Evolutionary conservation across 441 rosid species (phyloP).

Genomic region (Pelargonium exstipulatum): DNA sequence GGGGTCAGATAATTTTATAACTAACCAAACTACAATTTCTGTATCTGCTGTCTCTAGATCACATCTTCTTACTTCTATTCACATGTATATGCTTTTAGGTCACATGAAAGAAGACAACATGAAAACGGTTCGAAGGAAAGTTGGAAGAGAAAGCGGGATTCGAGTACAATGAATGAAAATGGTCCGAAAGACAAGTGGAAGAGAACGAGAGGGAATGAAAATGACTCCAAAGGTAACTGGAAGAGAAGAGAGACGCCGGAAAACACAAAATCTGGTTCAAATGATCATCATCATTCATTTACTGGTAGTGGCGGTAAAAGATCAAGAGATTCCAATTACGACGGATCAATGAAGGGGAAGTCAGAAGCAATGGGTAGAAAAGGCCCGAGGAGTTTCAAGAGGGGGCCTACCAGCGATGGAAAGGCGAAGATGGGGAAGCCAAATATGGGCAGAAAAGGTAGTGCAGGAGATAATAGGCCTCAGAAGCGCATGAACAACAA

Average conservation of each 20-base stretch:
- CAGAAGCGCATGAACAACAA: constrained; percentile 13
- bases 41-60: neutral
- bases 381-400: constrained; percentile 20
- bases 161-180: no score
- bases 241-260: neutral
- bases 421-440: constrained; percentile 21
- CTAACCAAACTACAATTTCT: neutral
- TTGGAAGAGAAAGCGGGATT: constrained; percentile 35
- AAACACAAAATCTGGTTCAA: constrained; percentile 12
- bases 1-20: constrained; percentile 29
- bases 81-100: constrained; percentile 24
- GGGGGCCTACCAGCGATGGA: constrained; percentile 14
- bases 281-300: constrained; percentile 9
- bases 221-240: no score
- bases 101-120: constrained; percentile 27
- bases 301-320: constrained; percentile 21
- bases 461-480: constrained; percentile 14
- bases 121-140: constrained; percentile 21
- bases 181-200: no score
- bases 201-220: no score
- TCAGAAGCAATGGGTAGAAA: constrained; percentile 16
- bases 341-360: constrained; percentile 20
- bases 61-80: constrained; percentile 4
- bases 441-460: constrained; percentile 14
- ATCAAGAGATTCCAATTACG: constrained; percentile 7